Base-by-base conservation (phyloP, 331 rosid genomes). In the Arachis monticola region DNA sequence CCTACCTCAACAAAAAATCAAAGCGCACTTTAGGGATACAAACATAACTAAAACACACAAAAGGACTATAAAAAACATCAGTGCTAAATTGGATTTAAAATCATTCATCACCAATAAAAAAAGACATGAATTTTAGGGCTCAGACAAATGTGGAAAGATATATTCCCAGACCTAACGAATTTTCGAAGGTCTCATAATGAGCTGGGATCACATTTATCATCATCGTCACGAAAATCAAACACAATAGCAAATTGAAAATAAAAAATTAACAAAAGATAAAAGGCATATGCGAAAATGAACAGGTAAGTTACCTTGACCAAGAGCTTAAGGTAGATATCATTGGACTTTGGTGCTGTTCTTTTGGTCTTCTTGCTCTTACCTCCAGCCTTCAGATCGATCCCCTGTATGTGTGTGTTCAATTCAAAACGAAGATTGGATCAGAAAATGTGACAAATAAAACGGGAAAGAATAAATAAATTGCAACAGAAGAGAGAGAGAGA, bases 341-440 rank as follows among this genome's bases (percentile, higher is more conserved):
- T 86, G 80, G 98, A 92, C 63, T 88, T 92, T 2, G 98, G 98
- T 41, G 98, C 96, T 0, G 98, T 92, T 59, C 98, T 81, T 63
- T 88, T 92, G 50, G 92, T 64, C 77, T 88, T 90, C 81, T 92
- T 92, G 85, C 84, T 83, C 90, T 92, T 92, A 64, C 98, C 98
- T 74, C 98, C 98, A 0, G 97, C 97, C 11, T 88, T 88, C 3
- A 92, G 86, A 90, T 92, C 97, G 83, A 92, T 92, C 7, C 97
- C 97, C 97, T 92, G 85, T 10, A 35, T 0, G 12, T 11, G 11
- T 30, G 10, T 46, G 31, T 58, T 55, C 45, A 81, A 77, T 62
- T 60, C 50, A 83, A 53, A 77, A 77, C 30, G 72, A 70, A 66
- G 13, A 22, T 31, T 7, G 0, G 68, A 64, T 53, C 1, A 55